These are phyloP conservation scores for Omphalotus olearius DNA, from an alignment of 1,284 basidiomycete species.

Conservation along the genomic window DNA sequence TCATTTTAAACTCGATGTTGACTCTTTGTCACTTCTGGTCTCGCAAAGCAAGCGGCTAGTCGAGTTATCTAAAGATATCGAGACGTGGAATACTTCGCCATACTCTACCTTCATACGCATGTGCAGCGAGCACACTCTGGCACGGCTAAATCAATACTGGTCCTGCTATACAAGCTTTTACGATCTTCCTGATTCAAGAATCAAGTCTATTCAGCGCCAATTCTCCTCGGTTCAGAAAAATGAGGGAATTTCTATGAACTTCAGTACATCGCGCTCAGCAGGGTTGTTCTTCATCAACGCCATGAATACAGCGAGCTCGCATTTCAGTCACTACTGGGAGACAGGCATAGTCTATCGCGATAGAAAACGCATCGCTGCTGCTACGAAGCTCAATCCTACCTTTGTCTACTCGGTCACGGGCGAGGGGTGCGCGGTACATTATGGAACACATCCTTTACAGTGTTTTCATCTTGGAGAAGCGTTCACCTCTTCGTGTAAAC, in stretches of 20 bases:
- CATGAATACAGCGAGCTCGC: constrained; percentile 12
- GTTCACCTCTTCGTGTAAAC: constrained; percentile 21
- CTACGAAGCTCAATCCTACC: constrained; percentile 40
- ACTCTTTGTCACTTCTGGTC: constrained; percentile 32
- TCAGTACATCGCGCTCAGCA: constrained; percentile 26
- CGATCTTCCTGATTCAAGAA: not conserved
- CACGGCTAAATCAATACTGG: constrained; percentile 34
- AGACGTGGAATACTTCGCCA: constrained; percentile 31
- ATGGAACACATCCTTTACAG: constrained; percentile 39
- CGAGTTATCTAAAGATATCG: constrained; percentile 28
- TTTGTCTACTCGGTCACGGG: constrained; percentile 40
- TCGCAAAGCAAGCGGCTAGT: constrained; percentile 42
- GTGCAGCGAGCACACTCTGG: constrained; percentile 31
- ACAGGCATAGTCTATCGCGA: constrained; percentile 35
- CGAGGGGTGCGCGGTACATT: constrained; percentile 40
- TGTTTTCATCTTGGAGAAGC: constrained; percentile 43
- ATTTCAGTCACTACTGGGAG: constrained; percentile 37
- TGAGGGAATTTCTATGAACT: not conserved
- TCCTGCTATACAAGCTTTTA: constrained; percentile 23
- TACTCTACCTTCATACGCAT: constrained; percentile 31
- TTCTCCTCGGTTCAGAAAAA: not conserved
- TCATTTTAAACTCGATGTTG: constrained; percentile 45
- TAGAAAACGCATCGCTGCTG: constrained; percentile 18
- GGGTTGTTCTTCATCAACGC: constrained; percentile 27
- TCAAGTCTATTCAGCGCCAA: not conserved